Evolutionary conservation across 768 basidiomycete genomes (phyloP), one percentile per base, ranked within the genome.

Genomic region (Trametopsis cervina): DNA sequence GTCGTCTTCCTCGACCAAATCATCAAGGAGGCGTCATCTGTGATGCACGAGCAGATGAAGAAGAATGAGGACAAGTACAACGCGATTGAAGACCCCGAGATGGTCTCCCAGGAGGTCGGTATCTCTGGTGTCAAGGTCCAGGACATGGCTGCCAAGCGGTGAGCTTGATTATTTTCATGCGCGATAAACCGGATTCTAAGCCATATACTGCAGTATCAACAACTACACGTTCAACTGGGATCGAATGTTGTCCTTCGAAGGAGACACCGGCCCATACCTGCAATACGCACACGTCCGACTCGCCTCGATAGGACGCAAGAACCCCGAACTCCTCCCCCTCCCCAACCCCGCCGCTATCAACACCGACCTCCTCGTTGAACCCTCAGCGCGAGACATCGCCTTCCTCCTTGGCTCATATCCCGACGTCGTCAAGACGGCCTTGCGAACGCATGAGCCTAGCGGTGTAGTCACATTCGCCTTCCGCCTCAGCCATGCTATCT

Each of bases 111-210:
- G 53, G 88, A 95, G 65, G 83, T 97, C 41, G 96, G 94, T 17
- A 91, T 96, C 58, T 87, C 91, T 0, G 92, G 91, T 2, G 85
- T 99, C 56, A 98, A 97, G 72, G 93, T 99, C 51, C 96, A 99
- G 66, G 93, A 96, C 62, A 93, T 95, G 91, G 77, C 86, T 37
- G 91, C 90, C 12, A 95, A 91, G 65, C 74, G 92, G 92, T 92
- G 54, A 39, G 78, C 47, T 24, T n/a, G n/a, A n/a, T n/a, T n/a
- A n/a, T n/a, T n/a, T n/a, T n/a, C n/a, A n/a, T n/a, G n/a, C n/a
- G n/a, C n/a, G n/a, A n/a, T n/a, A n/a, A n/a, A n/a, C n/a, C n/a
- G n/a, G n/a, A n/a, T n/a, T n/a, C n/a, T n/a, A n/a, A n/a, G n/a
- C n/a, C n/a, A n/a, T 18, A 52, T 21, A 35, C 17, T 42, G 4